Percentiles rank a stretch among this genome's conserved stretches.
These are phyloP conservation scores for Aspergillus bertholletiae DNA, from an alignment of 495 filamentous ascomycete genomes.

Conservation along the genomic window DNA sequence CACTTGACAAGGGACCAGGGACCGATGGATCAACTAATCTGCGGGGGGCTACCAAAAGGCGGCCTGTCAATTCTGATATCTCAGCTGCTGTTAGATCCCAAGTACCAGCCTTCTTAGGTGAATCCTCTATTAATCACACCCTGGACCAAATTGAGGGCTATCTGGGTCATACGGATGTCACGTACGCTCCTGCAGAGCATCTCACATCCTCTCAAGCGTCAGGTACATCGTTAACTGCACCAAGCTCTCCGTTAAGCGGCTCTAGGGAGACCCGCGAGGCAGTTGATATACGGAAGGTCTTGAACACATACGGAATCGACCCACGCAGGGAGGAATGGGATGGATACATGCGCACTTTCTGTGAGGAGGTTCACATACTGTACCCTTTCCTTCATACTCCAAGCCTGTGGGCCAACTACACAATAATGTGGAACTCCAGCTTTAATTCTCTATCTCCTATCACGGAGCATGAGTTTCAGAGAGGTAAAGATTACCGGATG, in stretches of 20 bases:
- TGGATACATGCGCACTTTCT: conserved; percentile 14
- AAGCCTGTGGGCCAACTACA: conserved; percentile 11
- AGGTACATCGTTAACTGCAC: conserved; percentile 4
- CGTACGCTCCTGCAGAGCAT: conserved; percentile 8
- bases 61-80: not conserved
- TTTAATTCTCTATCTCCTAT: not conserved
- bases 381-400: conserved; percentile 25
- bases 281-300: conserved; percentile 1
- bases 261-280: not conserved
- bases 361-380: conserved; percentile 22
- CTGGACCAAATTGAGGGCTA: conserved; percentile 22
- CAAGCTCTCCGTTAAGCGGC: not conserved
- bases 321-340: conserved; percentile 16
- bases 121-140: conserved; percentile 23
- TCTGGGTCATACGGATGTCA: conserved; percentile 18
- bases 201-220: conserved; percentile 11
- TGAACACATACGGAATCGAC: conserved; percentile 8
- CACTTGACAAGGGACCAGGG: not conserved
- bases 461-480: not conserved
- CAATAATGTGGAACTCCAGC: conserved; percentile 8
- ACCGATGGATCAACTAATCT: not conserved
- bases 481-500: conserved; percentile 3
- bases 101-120: conserved; percentile 20
- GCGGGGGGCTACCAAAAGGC: not conserved
- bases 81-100: not conserved